These are phyloP conservation scores for Fusarium fujikuroi DNA, from an alignment of 2,329 filamentous ascomycete genomes.

Conservation along the genomic window DNA sequence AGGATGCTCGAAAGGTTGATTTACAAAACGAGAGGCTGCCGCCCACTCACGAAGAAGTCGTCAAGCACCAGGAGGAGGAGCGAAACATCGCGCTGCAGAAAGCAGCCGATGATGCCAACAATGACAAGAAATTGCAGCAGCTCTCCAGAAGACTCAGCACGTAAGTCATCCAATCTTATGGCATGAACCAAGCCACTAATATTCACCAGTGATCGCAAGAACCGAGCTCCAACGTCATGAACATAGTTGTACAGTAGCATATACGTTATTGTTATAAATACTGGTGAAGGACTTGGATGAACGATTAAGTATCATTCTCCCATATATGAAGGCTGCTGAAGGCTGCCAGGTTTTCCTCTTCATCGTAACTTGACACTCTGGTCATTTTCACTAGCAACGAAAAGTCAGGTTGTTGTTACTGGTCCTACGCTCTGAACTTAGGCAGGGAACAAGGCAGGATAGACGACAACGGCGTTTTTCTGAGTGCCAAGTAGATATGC, in stretches of 20 bases:
- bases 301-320: constrained; percentile 31
- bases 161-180: constrained; percentile 59
- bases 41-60: constrained; percentile 91
- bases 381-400: constrained; percentile 16
- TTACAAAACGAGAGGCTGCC: constrained; percentile 95
- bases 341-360: constrained; percentile 34
- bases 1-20: constrained; percentile 97
- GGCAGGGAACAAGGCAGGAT: constrained; percentile 34
- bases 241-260: constrained; percentile 43
- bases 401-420: constrained; percentile 15
- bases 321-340: constrained; percentile 31
- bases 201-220: constrained; percentile 44
- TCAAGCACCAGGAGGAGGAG: constrained; percentile 83
- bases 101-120: constrained; percentile 88
- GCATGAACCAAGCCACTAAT: neutral
- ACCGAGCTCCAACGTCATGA: constrained; percentile 43
- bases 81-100: constrained; percentile 85
- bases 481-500: constrained; percentile 35
- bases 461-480: constrained; percentile 33
- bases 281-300: constrained; percentile 34
- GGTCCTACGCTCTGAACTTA: constrained; percentile 20
- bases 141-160: constrained; percentile 94
- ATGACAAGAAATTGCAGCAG: constrained; percentile 86
- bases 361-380: constrained; percentile 32
- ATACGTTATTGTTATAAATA: constrained; percentile 37